Evolutionary conservation across 208 protist genomes (phyloP).

Genomic region (Vickermania ingenoplastis): DNA sequence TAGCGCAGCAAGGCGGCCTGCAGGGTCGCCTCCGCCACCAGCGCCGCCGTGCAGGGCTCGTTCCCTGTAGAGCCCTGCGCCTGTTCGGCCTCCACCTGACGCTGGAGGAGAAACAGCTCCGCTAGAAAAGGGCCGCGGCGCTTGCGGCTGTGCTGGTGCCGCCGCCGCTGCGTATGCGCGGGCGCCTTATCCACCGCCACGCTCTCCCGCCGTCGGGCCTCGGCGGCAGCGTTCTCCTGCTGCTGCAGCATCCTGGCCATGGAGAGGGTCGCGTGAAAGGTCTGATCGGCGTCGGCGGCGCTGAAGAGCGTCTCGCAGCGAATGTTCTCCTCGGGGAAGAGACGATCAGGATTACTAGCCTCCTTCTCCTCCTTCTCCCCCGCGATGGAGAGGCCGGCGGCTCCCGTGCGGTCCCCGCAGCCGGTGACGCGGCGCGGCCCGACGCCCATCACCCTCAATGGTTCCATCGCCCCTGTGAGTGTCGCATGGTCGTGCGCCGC

Average conservation of each 20-base stretch:
- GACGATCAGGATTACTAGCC: no score
- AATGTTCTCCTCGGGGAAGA: background rate
- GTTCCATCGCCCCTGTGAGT: conserved; percentile 15
- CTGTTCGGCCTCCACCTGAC: background rate
- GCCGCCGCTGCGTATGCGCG: conserved; percentile 17
- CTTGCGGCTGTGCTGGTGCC: background rate
- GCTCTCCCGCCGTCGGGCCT: no score
- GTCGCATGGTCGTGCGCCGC: conserved; percentile 1
- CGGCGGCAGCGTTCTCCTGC: conserved; percentile 9
- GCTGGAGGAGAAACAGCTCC: conserved; percentile 33
- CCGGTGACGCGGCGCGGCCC: background rate
- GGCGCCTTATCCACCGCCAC: conserved; percentile 5
- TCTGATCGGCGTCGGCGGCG: conserved; percentile 19
- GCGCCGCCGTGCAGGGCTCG: no score
- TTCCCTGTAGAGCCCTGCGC: background rate
- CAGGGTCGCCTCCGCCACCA: conserved; percentile 10
- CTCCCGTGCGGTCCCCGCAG: no score
- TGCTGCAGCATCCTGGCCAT: conserved; percentile 30
- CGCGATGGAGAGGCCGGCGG: background rate
- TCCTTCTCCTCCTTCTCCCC: background rate
- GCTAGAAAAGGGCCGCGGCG: conserved; percentile 70
- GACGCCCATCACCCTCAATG: background rate
- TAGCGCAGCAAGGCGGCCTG: conserved; percentile 41
- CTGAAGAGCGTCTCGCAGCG: conserved; percentile 22
- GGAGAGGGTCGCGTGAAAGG: conserved; percentile 33